Evolutionary conservation across 768 basidiomycete genomes (phyloP), one percentile per base, ranked within the genome.

Genomic region (Mycena olivaceomarginata): DNA sequence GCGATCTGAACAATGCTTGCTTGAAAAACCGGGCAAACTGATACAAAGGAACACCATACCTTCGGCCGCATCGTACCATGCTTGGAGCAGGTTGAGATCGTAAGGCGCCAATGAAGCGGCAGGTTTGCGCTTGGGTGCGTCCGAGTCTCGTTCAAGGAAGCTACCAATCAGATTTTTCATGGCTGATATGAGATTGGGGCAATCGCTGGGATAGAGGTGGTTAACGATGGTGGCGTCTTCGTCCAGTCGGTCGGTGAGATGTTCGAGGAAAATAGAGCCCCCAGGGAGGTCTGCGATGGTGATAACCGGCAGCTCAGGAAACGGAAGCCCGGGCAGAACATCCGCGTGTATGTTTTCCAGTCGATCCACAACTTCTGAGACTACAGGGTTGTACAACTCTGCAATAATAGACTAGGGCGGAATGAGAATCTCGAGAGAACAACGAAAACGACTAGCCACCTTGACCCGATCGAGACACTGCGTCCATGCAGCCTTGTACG

Each of bases 131-230:
- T 89, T 92, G 13, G 85, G 81, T 22, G 76, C 77, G 11, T 73
- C 89, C 90, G 74, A 5, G 70, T 85, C 86, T 18, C 64, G 82
- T 64, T 89, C 87, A 1, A 92, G 81, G 79, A 95, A 92, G 0
- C 92, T 89, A 0, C 86, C 81, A 11, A 95, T 87, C 9, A 95
- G 83, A 0, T 85, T 79, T 72, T 89, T 93, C 89, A 95, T 93
- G 39, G 89, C 87, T 10, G 86, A 83, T 13, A 85, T 81, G 31
- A 94, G 67, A 65, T 88, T 95, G 1, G 86, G 77, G 70, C 92
- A 92, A 70, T 95, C 93, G 43, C 86, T 85, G 2, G 93, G 91
- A 77, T 92, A 89, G 11, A 95, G 83, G 80, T 93, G 93, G 6
- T 85, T 85, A 20, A 90, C 85, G 1, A 82, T 81, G 22, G 73